These are phyloP conservation scores for Plectosphaerella cucumerina DNA, from an alignment of 2,329 filamentous ascomycete genomes.

Conservation along the genomic window DNA sequence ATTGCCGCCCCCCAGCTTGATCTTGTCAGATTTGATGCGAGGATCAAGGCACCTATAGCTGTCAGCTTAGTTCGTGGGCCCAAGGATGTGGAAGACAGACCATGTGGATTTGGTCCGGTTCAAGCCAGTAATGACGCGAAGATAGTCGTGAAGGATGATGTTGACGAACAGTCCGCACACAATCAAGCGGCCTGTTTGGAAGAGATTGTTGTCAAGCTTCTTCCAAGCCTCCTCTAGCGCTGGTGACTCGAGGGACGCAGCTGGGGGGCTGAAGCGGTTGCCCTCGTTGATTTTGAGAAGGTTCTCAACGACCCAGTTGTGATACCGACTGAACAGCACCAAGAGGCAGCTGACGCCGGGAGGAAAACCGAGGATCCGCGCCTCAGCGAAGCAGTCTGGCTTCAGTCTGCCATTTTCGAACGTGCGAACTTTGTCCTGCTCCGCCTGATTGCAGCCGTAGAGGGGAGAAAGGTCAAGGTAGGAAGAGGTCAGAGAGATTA, in stretches of 20 bases:
- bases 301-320: slow-evolving; percentile 16
- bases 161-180: slow-evolving; percentile 55
- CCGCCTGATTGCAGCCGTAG: slow-evolving; percentile 47
- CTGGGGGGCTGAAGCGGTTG: slow-evolving; percentile 24
- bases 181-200: slow-evolving; percentile 35
- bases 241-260: background rate
- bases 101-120: slow-evolving; percentile 35
- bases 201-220: slow-evolving; percentile 33
- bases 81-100: background rate
- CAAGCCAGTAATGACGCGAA: slow-evolving; percentile 35
- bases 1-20: slow-evolving; percentile 18
- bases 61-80: slow-evolving; percentile 28
- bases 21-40: slow-evolving; percentile 28
- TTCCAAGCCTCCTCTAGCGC: slow-evolving; percentile 27
- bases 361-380: slow-evolving; percentile 44
- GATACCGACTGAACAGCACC: slow-evolving; percentile 41
- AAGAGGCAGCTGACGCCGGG: slow-evolving; percentile 47
- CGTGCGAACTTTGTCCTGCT: slow-evolving; percentile 46
- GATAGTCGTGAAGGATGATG: slow-evolving; percentile 35
- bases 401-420: slow-evolving; percentile 46
- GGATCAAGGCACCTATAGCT: slow-evolving; percentile 41
- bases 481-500: slow-evolving; percentile 31
- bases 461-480: slow-evolving; percentile 44
- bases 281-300: slow-evolving; percentile 34
- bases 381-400: slow-evolving; percentile 50